These are phyloP conservation scores for Phyllosticta citrichinensis DNA, from an alignment of 2,329 filamentous ascomycete species.

Conservation along the genomic window DNA sequence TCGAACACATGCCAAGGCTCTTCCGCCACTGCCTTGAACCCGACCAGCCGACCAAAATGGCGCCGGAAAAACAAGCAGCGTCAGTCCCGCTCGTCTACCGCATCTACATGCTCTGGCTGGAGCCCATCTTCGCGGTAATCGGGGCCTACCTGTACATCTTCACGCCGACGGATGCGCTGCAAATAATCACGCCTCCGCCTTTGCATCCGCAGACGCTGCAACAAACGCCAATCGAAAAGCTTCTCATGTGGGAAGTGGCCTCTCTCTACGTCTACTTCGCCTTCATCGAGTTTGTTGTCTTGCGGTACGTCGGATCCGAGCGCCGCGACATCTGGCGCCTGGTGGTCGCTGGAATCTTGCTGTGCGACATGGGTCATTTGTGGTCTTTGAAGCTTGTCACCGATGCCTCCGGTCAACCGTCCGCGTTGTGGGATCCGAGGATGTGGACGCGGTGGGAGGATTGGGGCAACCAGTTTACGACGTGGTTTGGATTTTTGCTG, in stretches of 20 bases:
- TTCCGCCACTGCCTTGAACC: background rate
- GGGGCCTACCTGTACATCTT: conserved; percentile 22
- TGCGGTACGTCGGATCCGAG: conserved; percentile 16
- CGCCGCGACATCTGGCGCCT: conserved; percentile 18
- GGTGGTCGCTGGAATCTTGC: conserved; percentile 15
- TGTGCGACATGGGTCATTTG: conserved; percentile 17
- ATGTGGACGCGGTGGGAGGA: conserved; percentile 17
- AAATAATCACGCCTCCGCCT: conserved; percentile 16
- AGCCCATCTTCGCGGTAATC: conserved; percentile 19
- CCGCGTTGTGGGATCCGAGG: background rate
- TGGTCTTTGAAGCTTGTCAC: conserved; percentile 14
- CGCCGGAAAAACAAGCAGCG: background rate
- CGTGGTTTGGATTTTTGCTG: conserved; percentile 15
- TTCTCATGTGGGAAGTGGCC: conserved; percentile 20
- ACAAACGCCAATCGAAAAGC: conserved; percentile 17
- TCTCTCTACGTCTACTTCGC: conserved; percentile 21
- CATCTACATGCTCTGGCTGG: conserved; percentile 20
- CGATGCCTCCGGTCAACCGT: conserved; percentile 14
- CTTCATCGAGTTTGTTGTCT: conserved; percentile 18
- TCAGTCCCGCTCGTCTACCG: conserved; percentile 16
- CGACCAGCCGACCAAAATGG: background rate
- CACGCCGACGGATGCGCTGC: conserved; percentile 6
- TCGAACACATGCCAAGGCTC: background rate
- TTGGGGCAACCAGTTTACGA: conserved; percentile 26
- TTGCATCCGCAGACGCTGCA: conserved; percentile 12